Evolutionary conservation across 495 filamentous ascomycete genomes (phyloP), one percentile per base, ranked within the genome.

Genomic region (Penicillium argentinense): DNA sequence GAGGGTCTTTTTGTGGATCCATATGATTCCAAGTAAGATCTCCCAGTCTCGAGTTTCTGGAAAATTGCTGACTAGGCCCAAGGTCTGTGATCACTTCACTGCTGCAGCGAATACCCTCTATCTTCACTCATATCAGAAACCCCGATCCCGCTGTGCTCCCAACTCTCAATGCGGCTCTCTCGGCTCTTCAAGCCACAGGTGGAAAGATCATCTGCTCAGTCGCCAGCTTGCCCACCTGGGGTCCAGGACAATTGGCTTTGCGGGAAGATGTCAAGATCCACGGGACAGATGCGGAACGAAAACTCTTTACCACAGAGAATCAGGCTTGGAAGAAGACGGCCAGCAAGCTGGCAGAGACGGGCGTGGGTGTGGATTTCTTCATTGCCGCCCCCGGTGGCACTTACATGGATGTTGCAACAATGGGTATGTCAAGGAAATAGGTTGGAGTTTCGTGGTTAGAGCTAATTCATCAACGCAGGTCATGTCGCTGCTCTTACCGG

Each of bases 1-100:
- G 87, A 96, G 38, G 91, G 91, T 8, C 73, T 97, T 3, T 97
- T 99, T 66, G 92, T 96, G 3, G 93, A 99, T 64, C 91, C 95
- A 8, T 87, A 95, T 57, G 88, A 96, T 64, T 93, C 91, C 18
- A 91, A 87, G 82, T 84, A 73, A 37, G 75, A 5, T 13, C 12
- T 2, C 4, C 39, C 28, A 39, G 13, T 22, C 12, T 9, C 28
- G 8, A 14, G 21, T 30, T 12, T 19, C 36, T 24, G 9, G 24
- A 21, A 24, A 5, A 24, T 1, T 32, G 17, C 47, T 59, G 39
- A 59, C 42, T 8, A 34, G 16, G 30, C 30, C 9, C 7, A 43
- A 86, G 83, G 66, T 74, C 83, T 3, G 82, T 95, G 41, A 95
- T 99, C 54, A 88, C 83, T 14, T 84, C 86, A 19, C 78, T 99